Evolutionary conservation across 208 protist species (phyloP), one percentile per base, ranked within the genome.

Genomic region (Sergeia podlipaevii): DNA sequence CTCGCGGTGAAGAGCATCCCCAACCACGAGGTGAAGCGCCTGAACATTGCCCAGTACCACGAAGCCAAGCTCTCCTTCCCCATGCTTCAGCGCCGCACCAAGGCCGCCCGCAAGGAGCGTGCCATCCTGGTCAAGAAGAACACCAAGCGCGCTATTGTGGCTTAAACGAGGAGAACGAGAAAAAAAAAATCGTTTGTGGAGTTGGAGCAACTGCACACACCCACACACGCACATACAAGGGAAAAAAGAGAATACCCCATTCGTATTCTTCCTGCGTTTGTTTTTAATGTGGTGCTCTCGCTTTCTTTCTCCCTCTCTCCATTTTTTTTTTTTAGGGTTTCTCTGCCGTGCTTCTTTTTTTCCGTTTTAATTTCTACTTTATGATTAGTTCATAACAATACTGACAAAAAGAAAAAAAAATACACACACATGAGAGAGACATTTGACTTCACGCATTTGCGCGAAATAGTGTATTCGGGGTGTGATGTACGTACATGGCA

Each of bases 41-140:
- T 82, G 56, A 70, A 85, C 64, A 85, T 96, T 62, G 60, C 75
- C 58, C 94, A 98, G 89, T 98, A 98, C 90, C 79, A 95, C 77
- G 56, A 82, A 52, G 49, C 53, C 33, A 77, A 93, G 33, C 84
- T 98, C 39, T 94, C 87, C 71, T 99, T 99, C 95, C 97, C 97
- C 51, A 84, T 98, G 47, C 90, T 97, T 65, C 85, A 95, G 77
- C 80, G 91, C 64, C 68, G 86, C 69, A 44, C 68, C 44, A 81
- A 88, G 77, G 71, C 77, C 36, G 70, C 69, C 66, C 79, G 80
- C 78, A 85, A 85, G 71, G 79, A 93, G 46, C 81, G 81, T 43
- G 84, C 80, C 50, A 74, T 85, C 67, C 74, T 93, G 69, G 68
- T 80, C 72, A 63, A 66, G 47, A 77, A 60, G 65, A 34, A 32